Percentiles rank a stretch among this genome's conserved stretches.
Conservation (phyloP, 2,329 filamentous ascomycete species). For the Colletotrichum sp. region DNA sequence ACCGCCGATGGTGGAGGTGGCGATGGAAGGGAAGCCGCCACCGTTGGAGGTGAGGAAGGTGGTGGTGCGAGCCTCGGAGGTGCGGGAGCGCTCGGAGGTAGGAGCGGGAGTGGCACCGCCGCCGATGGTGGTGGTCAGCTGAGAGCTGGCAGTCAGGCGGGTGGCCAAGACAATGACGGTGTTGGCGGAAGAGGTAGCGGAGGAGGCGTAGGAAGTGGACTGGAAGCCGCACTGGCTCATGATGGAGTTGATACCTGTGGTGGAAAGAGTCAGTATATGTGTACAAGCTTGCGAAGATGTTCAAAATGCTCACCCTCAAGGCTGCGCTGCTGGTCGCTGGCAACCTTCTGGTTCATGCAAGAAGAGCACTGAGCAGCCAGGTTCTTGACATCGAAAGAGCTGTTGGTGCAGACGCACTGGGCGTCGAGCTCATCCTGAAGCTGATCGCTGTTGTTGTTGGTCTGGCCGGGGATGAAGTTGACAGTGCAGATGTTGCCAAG, state of each 20-base stretch:
- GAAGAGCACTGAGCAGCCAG: constrained; percentile 31
- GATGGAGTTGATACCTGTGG: constrained; percentile 37
- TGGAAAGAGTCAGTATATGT: neutral
- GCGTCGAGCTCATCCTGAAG: constrained; percentile 15
- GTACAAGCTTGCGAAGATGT: neutral
- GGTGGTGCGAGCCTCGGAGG: constrained; percentile 13
- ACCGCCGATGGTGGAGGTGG: constrained; percentile 17
- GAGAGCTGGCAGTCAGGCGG: constrained; percentile 32
- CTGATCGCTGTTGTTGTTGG: constrained; percentile 21
- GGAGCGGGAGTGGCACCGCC: neutral
- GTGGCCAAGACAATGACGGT: constrained; percentile 35
- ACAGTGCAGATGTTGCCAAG: constrained; percentile 40
- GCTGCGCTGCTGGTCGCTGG: constrained; percentile 20
- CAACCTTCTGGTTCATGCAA: constrained; percentile 39
- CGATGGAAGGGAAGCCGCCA: constrained; percentile 14
- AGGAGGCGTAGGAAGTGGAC: constrained; percentile 29
- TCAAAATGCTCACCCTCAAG: constrained; percentile 5
- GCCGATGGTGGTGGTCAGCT: constrained; percentile 40
- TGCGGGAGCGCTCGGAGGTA: neutral
- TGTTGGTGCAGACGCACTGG: constrained; percentile 22
- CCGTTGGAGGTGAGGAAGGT: constrained; percentile 18
- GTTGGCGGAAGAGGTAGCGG: constrained; percentile 25
- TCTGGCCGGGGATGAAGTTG: constrained; percentile 25
- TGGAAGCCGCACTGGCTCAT: constrained; percentile 38
- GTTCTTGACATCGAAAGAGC: constrained; percentile 18